These are phyloP conservation scores for Fusarium tanahbumbuense DNA, from an alignment of 2,329 filamentous ascomycete genomes.

Conservation along the genomic window DNA sequence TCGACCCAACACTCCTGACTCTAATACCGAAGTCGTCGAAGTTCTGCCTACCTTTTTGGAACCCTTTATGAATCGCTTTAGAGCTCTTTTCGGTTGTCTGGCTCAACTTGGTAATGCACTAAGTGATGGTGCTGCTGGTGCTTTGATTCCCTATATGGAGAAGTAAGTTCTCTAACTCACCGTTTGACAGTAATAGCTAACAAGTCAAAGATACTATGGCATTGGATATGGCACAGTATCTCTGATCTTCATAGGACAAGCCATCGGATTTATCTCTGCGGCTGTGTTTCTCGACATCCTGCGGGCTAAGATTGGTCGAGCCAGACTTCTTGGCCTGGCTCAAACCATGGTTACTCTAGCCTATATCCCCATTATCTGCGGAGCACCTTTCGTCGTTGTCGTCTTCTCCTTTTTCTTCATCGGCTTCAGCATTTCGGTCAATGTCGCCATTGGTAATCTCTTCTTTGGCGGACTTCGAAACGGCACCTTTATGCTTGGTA, in stretches of 20 bases:
- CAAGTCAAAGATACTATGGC: constrained; percentile 65
- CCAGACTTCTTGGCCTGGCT: constrained; percentile 70
- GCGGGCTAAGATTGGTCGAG: constrained; percentile 71
- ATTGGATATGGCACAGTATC: constrained; percentile 85
- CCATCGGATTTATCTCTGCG: constrained; percentile 79
- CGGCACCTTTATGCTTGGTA: constrained; percentile 67
- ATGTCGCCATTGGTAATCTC: constrained; percentile 68
- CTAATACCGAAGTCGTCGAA: constrained; percentile 54
- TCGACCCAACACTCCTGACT: constrained; percentile 59
- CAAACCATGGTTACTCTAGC: constrained; percentile 68
- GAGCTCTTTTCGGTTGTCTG: constrained; percentile 72
- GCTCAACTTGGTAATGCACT: constrained; percentile 77
- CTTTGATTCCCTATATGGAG: constrained; percentile 85
- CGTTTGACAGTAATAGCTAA: not conserved
- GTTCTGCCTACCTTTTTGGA: constrained; percentile 68
- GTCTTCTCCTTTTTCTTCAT: constrained; percentile 77
- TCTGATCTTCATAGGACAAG: constrained; percentile 83
- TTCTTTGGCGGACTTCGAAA: constrained; percentile 67
- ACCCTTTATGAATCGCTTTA: constrained; percentile 76
- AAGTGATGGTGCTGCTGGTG: constrained; percentile 80
- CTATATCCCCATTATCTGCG: constrained; percentile 73
- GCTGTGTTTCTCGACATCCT: constrained; percentile 76
- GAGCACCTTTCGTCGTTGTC: constrained; percentile 76
- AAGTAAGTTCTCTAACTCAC: constrained; percentile 51
- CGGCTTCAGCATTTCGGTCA: constrained; percentile 68